These are phyloP conservation scores for Linanthus parryae DNA, from an alignment of 148 eudicot genomes.

Conservation along the genomic window DNA sequence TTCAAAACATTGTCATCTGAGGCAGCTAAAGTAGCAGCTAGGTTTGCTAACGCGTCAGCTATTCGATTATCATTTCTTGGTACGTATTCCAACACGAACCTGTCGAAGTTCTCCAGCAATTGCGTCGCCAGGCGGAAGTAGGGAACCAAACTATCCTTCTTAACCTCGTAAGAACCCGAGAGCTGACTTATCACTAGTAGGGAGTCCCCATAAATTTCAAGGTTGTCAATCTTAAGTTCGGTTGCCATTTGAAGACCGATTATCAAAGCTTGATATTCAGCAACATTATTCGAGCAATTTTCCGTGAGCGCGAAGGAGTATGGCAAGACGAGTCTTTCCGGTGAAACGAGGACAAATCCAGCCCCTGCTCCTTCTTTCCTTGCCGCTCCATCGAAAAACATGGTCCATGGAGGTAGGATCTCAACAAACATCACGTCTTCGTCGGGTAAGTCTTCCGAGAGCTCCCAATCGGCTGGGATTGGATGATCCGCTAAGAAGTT, in stretches of 20 bases:
- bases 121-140: neutral
- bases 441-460: neutral
- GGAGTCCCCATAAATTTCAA: neutral
- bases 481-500: neutral
- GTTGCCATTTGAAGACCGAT: neutral
- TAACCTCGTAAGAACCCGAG: neutral
- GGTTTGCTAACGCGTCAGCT: neutral
- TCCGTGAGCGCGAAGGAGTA: neutral
- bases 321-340: neutral
- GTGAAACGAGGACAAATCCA: neutral
- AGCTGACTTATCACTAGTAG: neutral
- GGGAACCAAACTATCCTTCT: neutral
- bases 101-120: neutral
- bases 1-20: neutral
- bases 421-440: slow-evolving; percentile 1
- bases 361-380: neutral
- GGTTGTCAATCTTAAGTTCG: neutral
- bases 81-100: neutral
- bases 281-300: slow-evolving; percentile 2
- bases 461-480: neutral
- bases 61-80: neutral
- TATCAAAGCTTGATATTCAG: neutral
- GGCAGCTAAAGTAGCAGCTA: neutral
- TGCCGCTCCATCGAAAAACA: slow-evolving; percentile 4
- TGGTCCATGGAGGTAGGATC: neutral